Conservation (phyloP, 2,329 filamentous ascomycete species). For the Colletotrichum sublineola region DNA sequence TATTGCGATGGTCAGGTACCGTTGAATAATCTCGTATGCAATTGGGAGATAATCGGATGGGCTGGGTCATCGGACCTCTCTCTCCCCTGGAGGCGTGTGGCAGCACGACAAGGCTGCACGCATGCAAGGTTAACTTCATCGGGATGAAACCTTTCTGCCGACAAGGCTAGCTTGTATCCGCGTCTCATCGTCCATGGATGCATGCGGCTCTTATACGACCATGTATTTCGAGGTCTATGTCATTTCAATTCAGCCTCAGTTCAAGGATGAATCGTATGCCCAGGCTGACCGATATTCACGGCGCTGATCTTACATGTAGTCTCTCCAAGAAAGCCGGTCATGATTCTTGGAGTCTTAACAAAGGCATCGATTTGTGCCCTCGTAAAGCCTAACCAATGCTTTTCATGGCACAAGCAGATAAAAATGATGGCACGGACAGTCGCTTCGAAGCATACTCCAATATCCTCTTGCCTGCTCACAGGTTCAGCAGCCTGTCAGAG, state of each 20-base stretch:
- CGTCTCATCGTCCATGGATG: neutral
- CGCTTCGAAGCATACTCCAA: neutral
- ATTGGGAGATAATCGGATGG: neutral
- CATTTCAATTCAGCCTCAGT: too few relatives aligned
- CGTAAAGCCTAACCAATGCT: neutral
- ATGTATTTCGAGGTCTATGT: too few relatives aligned
- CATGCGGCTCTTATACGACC: too few relatives aligned
- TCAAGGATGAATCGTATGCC: too few relatives aligned
- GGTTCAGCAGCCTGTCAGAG: slow-evolving; percentile 5
- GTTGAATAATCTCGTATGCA: neutral
- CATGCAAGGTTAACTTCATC: neutral
- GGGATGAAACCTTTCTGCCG: neutral
- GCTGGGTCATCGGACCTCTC: neutral
- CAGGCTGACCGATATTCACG: neutral
- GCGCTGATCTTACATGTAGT: too few relatives aligned
- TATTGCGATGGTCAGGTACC: too few relatives aligned
- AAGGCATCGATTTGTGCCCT: neutral
- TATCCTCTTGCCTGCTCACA: slow-evolving; percentile 3
- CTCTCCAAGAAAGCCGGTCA: neutral
- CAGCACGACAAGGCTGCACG: neutral
- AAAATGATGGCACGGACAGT: neutral
- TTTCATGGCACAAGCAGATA: neutral
- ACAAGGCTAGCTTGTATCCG: neutral
- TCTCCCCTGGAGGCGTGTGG: neutral
- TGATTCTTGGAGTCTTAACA: too few relatives aligned